Evolutionary conservation across 805 yeast genomes (phyloP), one percentile per base, ranked within the genome.

Genomic region (Zygosaccharomyces lentus): DNA sequence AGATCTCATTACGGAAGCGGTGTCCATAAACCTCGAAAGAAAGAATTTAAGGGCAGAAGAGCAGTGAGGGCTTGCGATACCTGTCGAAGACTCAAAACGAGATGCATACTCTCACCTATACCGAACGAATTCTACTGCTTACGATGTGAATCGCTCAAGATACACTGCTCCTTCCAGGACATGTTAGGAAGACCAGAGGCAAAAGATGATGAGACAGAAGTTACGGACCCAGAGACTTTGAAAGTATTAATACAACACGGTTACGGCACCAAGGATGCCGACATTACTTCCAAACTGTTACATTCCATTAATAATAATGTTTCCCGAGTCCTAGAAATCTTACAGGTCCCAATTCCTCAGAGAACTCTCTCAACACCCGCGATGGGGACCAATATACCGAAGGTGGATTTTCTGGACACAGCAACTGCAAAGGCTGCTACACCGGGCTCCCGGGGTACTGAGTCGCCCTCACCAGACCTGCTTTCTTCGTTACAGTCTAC

Each of bases 11-110:
- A 32, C 19, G 48, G 45, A n/a, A 24, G 37, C 24, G 48, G 45
- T 19, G 45, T 45, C 9, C 41, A 35, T 23, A 52, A 52, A 27
- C 50, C 50, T 19, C 43, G 41, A 21, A 29, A 49, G 27, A 39
- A 38, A 19, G 48, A 39, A 36, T 41, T 36, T 31, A 47, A 46
- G 12, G 49, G 53, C 9, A 44, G 43, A 21, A 38, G 84, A 34
- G 77, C 82, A 0, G 54, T 74, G 1, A 68, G 66, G 40, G 85
- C 85, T 0, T 80, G 85, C 59, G 73, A 72, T 6, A 57, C 69
- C 6, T 80, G 85, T 56, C 68, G 84, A 36, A 71, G 69, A 41
- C 79, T 75, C 49, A 80, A 80, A 65, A 76, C 87, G 1, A 65
- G 84, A 47, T 83, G 89, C 53, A 75, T 81, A 56, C 75, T 81